phyloP scores from a whole-genome alignment of 257 asterid species.

The Nicotiana tomentosiformis region DNA sequence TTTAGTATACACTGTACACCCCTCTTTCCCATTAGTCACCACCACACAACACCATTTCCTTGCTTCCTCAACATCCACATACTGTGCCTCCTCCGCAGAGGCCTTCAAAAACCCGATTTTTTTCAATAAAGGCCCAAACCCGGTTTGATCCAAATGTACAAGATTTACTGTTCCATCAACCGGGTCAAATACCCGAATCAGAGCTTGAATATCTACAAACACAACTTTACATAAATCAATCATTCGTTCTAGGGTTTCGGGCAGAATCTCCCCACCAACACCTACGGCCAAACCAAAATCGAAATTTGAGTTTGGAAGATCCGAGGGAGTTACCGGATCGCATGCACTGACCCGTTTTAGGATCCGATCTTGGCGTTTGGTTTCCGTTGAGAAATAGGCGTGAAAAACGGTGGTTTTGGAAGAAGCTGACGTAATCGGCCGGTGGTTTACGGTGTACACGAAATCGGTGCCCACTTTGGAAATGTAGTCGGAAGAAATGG shows the following conservation, averaged over 20 bases:
- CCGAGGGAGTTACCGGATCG: slow-evolving; percentile 52
- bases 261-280: slow-evolving; percentile 83
- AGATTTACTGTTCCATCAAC: slow-evolving; percentile 61
- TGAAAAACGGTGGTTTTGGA: slow-evolving; percentile 69
- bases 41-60: slow-evolving; percentile 72
- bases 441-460: slow-evolving; percentile 45
- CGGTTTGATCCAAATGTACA: slow-evolving; percentile 52
- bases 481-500: slow-evolving; percentile 46
- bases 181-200: slow-evolving; percentile 68
- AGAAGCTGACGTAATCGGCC: slow-evolving; percentile 33
- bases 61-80: slow-evolving; percentile 57
- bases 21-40: slow-evolving; percentile 87
- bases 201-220: slow-evolving; percentile 79
- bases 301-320: slow-evolving; percentile 56
- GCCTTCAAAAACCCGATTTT: slow-evolving; percentile 74
- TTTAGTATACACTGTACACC: slow-evolving; percentile 57
- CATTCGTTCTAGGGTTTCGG: slow-evolving; percentile 71
- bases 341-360: slow-evolving; percentile 64
- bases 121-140: slow-evolving; percentile 46
- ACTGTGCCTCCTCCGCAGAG: slow-evolving; percentile 77
- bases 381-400: slow-evolving; percentile 66
- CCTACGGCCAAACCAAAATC: slow-evolving; percentile 85
- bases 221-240: slow-evolving; percentile 64
- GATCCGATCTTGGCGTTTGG: slow-evolving; percentile 63
- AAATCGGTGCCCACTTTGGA: slow-evolving; percentile 81